Evolutionary conservation across 2,329 filamentous ascomycete species (phyloP), one percentile per base, ranked within the genome.

Genomic region (Diaporthe eres): DNA sequence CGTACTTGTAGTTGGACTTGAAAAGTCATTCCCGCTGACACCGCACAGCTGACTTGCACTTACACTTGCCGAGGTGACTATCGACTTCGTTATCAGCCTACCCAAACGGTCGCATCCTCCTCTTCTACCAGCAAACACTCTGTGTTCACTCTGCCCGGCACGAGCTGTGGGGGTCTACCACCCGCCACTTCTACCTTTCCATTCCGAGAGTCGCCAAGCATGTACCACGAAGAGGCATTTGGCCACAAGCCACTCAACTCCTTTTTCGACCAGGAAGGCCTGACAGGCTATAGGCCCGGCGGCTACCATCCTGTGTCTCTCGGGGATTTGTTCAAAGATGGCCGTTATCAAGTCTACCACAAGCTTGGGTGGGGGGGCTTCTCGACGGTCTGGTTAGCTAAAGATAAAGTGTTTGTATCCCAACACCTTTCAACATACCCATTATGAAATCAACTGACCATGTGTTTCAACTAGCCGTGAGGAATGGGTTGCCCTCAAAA

Each of bases 311-410:
- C 39, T 47, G 60, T 65, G 0, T 65, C 13, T 65, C 25, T 65
- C 4, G 60, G 60, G 6, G 42, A 65, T 44, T 5, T 2, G 31
- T 65, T 65, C n/a, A 44, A 65, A 19, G 60, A 65, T 8, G 60
- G 28, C 9, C 60, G 42, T 1, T 65, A 65, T 7, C 39, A 47
- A 12, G 22, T 65, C 10, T 10, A 47, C 60, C 60, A 65, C 39
- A 65, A 65, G 37, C n/a, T 65, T 47, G 60, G 60, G n/a, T 65
- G 37, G 60, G 60, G 60, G 19, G 60, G 60, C 39, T 65, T 31
- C 13, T 65, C 60, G 39, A 65, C 60, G 22, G 60, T 65, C 22
- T 65, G 60, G 39, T 31, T 49, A 12, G n/a, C 39, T 19, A 65
- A 49, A 31, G 60, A 65, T 13, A 49, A 19, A 15, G n/a, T 44